Percentiles rank a stretch among this genome's conserved stretches.
Evolutionary conservation across 768 basidiomycete genomes (phyloP).

Genomic region (Boletus edulis): DNA sequence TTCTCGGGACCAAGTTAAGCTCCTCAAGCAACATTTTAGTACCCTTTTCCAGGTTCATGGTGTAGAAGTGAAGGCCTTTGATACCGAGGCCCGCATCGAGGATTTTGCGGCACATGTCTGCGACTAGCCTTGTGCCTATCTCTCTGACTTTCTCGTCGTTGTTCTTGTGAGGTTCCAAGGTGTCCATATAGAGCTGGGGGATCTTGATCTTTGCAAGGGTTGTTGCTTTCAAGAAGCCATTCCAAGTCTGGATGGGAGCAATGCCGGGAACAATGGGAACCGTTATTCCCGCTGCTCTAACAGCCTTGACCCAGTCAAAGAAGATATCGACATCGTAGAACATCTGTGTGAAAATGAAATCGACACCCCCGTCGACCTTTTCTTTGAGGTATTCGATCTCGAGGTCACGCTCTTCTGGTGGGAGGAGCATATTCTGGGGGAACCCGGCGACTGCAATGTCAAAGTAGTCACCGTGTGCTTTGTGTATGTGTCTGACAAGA

Average conservation of each 20-base stretch:
- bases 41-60: conserved; percentile 95
- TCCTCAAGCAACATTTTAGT: conserved; percentile 95
- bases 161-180: conserved; percentile 82
- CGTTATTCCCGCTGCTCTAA: conserved; percentile 82
- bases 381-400: conserved; percentile 88
- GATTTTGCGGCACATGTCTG: conserved; percentile 89
- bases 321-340: conserved; percentile 94
- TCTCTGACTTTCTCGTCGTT: conserved; percentile 91
- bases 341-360: conserved; percentile 98
- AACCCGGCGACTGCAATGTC: conserved; percentile 94
- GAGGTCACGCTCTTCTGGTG: conserved; percentile 67
- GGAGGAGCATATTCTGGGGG: conserved; percentile 75
- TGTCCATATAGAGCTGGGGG: conserved; percentile 72
- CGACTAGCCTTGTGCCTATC: conserved; percentile 92
- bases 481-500: conserved; percentile 85
- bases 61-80: conserved; percentile 92
- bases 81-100: conserved; percentile 78
- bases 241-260: conserved; percentile 95
- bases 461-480: conserved; percentile 85
- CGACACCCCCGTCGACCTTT: conserved; percentile 86
- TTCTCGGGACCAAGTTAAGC: conserved; percentile 79
- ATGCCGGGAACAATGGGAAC: conserved; percentile 93
- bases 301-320: conserved; percentile 83
- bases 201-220: conserved; percentile 75
- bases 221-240: conserved; percentile 86